Evolutionary conservation across 257 asterid species (phyloP), one percentile per base, ranked within the genome.

Genomic region (Parsonsia alboflavescens): DNA sequence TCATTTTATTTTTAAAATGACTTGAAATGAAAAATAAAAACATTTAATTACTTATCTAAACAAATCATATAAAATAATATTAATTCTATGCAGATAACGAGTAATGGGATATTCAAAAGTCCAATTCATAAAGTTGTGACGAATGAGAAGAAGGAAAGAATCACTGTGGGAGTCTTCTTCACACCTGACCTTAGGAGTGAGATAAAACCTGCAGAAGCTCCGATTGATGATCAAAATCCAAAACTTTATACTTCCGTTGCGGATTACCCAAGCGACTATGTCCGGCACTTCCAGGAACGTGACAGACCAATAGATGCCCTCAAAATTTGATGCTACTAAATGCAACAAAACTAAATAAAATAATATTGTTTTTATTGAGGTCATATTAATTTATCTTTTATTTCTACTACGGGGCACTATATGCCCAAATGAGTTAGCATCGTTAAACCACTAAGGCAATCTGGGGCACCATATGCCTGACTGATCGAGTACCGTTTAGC

Each of bases 101-200:
- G 69, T 10, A 87, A 83, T 68, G 91, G 90, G 15, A 78, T 80
- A 26, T 85, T 81, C 78, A 85, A 85, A 79, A 87, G 89, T 61
- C 85, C 85, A 6, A 73, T 78, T 33, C 89, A 80, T n/a, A 80
- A 89, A 70, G 86, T 75, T 19, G 85, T 76, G 52, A 78, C 84
- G 65, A 81, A 87, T 73, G 69, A 76, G n/a, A 22, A 74, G 15
- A 76, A 41, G 16, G 80, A 82, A 28, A 83, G 89, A 76, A 71
- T 73, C 21, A 77, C 83, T 0, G 0, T 83, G 0, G 91, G 80
- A 13, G 10, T 83, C 1, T 87, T 83, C 79, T 83, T 74, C 33
- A 0, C 49, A 10, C 86, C 88, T 6, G 83, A 78, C 26, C 56
- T 9, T 66, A 65, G 8, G 67, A 22, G 8, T n/a, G 82, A 81